Evolutionary conservation across 2,329 filamentous ascomycete species (phyloP).

Genomic region (Xylariaceae sp.): DNA sequence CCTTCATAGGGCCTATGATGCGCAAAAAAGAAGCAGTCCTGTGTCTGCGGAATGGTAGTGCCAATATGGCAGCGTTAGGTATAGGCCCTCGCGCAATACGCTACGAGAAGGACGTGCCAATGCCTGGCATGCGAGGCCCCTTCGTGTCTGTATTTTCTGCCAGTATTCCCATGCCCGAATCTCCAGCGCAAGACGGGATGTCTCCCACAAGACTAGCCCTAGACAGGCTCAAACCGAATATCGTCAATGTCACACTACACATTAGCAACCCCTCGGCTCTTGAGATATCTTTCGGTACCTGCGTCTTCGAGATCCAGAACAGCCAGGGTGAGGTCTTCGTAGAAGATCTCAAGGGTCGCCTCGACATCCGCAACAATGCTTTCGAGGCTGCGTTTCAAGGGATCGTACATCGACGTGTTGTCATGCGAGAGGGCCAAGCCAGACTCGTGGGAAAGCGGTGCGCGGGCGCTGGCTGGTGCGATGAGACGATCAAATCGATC

Average conservation of each 20-base stretch:
- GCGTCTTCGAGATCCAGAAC: constrained; percentile 20
- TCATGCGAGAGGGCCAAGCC: background rate
- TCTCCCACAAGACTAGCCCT: background rate
- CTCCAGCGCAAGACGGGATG: background rate
- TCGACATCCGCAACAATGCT: constrained; percentile 17
- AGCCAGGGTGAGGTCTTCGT: constrained; percentile 7
- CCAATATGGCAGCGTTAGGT: constrained; percentile 15
- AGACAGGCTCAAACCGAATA: background rate
- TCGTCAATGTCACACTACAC: constrained; percentile 4
- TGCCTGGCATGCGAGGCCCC: constrained; percentile 19
- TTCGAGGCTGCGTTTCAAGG: constrained; percentile 15
- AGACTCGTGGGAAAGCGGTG: constrained; percentile 18
- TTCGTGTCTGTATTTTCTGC: constrained; percentile 8
- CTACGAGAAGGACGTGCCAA: constrained; percentile 18
- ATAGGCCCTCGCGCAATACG: constrained; percentile 12
- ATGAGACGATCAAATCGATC: constrained; percentile 19
- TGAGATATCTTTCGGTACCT: constrained; percentile 23
- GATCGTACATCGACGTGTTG: constrained; percentile 4
- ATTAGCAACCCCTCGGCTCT: constrained; percentile 22
- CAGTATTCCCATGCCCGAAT: background rate
- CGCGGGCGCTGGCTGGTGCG: constrained; percentile 20
- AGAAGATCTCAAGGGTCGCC: constrained; percentile 19
- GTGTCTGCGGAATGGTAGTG: constrained; percentile 18
- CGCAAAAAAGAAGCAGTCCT: constrained; percentile 6
- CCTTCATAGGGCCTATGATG: constrained; percentile 19